phyloP scores from a whole-genome alignment of 2,329 filamentous ascomycete species.

The Xylogone sp. region DNA sequence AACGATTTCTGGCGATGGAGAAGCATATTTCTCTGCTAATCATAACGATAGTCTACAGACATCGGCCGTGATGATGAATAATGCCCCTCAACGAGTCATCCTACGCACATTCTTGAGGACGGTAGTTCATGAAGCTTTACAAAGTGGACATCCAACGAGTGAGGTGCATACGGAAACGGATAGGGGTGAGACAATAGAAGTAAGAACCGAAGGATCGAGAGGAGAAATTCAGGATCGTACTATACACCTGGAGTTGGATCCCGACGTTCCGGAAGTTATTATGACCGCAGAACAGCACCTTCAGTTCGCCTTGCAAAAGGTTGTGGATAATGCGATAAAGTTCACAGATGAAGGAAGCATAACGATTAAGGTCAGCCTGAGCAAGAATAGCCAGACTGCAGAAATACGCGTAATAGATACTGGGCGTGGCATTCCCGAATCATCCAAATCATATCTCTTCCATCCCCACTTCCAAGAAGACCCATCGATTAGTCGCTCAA shows the following conservation, averaged over 20 bases:
- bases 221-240: slow-evolving; percentile 22
- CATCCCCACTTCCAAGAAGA: slow-evolving; percentile 68
- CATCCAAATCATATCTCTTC: slow-evolving; percentile 64
- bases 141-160: slow-evolving; percentile 19
- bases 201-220: slow-evolving; percentile 19
- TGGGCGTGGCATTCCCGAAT: slow-evolving; percentile 63
- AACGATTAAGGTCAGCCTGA: slow-evolving; percentile 53
- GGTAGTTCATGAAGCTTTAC: slow-evolving; percentile 22
- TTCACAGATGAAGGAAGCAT: slow-evolving; percentile 65
- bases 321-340: slow-evolving; percentile 64
- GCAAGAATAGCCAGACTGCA: slow-evolving; percentile 47
- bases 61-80: slow-evolving; percentile 9
- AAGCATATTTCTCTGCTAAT: background rate
- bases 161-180: slow-evolving; percentile 20
- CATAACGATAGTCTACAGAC: background rate
- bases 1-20: background rate
- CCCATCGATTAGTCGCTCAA: slow-evolving; percentile 61
- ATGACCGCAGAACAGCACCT: slow-evolving; percentile 45
- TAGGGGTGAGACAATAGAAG: slow-evolving; percentile 22
- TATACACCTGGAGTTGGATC: slow-evolving; percentile 35
- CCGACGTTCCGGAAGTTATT: slow-evolving; percentile 47
- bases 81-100: slow-evolving; percentile 19
- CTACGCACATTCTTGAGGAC: slow-evolving; percentile 24
- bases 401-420: slow-evolving; percentile 62
- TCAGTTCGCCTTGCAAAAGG: slow-evolving; percentile 34